Evolutionary conservation across 306 rosid species (phyloP).

Genomic region (Pterocarpus santalinus): DNA sequence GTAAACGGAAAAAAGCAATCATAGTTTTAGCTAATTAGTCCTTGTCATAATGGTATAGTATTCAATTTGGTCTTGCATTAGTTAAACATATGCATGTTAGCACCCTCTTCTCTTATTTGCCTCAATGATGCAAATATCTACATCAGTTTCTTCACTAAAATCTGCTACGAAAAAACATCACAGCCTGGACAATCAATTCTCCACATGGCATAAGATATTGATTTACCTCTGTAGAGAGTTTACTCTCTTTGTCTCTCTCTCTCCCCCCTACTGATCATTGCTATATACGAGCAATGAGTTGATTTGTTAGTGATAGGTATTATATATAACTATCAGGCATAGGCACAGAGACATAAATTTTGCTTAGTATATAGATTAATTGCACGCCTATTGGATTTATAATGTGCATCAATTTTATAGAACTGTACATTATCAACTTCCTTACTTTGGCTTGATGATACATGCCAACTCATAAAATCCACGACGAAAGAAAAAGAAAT

Average conservation of each 20-base stretch:
- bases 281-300: constrained; percentile 3
- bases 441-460: constrained; percentile 19
- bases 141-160: constrained; percentile 42
- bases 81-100: constrained; percentile 2
- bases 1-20: not conserved
- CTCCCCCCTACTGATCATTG: not conserved
- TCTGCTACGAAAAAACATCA: not conserved
- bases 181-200: constrained; percentile 43
- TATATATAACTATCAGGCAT: not conserved
- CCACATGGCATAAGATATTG: constrained; percentile 36
- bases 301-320: not conserved
- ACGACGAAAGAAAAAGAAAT: constrained; percentile 13
- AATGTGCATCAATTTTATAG: constrained; percentile 21
- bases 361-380: not conserved
- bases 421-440: constrained; percentile 11
- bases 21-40: not conserved
- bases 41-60: not conserved
- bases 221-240: constrained; percentile 20
- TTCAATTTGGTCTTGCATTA: constrained; percentile 17
- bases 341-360: not conserved
- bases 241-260: not conserved
- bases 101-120: not conserved
- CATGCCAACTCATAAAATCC: constrained; percentile 1
- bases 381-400: constrained; percentile 24
- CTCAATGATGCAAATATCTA: constrained; percentile 30